Conservation (phyloP, 129 eudicot genomes). For the Flaveria brownii region DNA sequence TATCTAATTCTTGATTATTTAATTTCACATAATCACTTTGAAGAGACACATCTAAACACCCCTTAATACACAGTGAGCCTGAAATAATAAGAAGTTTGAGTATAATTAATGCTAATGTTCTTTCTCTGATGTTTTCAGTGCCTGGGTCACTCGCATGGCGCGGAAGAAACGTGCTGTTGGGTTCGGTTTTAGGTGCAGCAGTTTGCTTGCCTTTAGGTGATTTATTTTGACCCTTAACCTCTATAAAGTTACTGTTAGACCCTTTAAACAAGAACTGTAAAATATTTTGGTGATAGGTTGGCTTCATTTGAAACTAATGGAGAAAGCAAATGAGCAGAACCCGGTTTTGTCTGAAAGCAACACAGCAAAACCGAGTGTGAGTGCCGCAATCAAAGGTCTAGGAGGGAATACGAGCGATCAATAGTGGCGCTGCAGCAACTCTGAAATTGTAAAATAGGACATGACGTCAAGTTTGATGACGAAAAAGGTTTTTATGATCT, state of each 20-base stretch:
- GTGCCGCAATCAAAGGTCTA: conserved; percentile 81
- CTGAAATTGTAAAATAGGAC: conserved; percentile 1
- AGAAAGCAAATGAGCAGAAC: conserved; percentile 77
- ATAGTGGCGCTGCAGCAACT: not conserved
- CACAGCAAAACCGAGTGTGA: conserved; percentile 52
- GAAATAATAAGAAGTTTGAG: not conserved
- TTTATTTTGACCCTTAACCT: not conserved
- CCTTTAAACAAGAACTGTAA: not conserved
- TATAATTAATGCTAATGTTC: not conserved
- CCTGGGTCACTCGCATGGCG: conserved; percentile 98
- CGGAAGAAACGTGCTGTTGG: conserved; percentile 76
- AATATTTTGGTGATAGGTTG: conserved; percentile 57
- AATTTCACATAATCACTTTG: not conserved
- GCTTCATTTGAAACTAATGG: conserved; percentile 89
- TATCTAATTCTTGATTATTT: not conserved
- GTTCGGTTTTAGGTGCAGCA: conserved; percentile 87
- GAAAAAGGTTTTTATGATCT: not conserved
- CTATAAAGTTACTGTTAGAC: not conserved
- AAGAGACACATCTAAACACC: not conserved
- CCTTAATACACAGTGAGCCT: not conserved
- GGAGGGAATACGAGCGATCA: conserved; percentile 60
- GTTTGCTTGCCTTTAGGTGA: conserved; percentile 90
- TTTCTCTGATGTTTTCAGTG: conserved; percentile 51
- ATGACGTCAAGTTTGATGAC: not conserved
- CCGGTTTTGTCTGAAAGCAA: conserved; percentile 30